A percentile compares a stretch with the other conserved stretches of the same genome.
phyloP scores from a whole-genome alignment of 257 asterid genomes.

The Solanum chmielewskii region DNA sequence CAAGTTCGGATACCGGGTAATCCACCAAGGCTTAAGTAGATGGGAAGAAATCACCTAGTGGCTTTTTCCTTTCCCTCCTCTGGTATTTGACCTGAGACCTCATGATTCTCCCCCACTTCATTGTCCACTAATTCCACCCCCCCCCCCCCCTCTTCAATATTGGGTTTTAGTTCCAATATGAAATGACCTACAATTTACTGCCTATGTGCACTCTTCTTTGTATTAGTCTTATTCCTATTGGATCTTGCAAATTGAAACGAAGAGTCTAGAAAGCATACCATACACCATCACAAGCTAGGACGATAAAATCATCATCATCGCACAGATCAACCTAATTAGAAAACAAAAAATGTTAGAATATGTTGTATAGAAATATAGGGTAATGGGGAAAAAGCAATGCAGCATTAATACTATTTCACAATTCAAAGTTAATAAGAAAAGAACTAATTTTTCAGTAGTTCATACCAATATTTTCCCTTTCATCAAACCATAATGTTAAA shows the following conservation, averaged over 20 bases:
- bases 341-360: not conserved
- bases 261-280: conserved; percentile 44
- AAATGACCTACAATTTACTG: not conserved
- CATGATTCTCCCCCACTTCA: not conserved
- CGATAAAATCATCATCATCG: conserved; percentile 78
- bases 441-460: not conserved
- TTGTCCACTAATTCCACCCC: not conserved
- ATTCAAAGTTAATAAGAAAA: not conserved
- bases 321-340: conserved; percentile 70
- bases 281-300: conserved; percentile 96
- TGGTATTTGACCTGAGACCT: not conserved
- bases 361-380: not conserved
- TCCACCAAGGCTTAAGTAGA: not conserved
- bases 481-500: not conserved
- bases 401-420: not conserved
- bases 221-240: not conserved
- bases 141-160: not conserved
- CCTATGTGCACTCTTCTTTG: not conserved
- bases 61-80: not conserved
- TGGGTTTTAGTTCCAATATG: not conserved
- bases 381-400: not conserved
- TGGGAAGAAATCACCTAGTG: not conserved
- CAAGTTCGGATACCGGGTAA: not conserved
- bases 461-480: not conserved
- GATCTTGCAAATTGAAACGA: not conserved